Evolutionary conservation across 2,329 filamentous ascomycete species (phyloP).

Genomic region (Cladophialophora exuberans): DNA sequence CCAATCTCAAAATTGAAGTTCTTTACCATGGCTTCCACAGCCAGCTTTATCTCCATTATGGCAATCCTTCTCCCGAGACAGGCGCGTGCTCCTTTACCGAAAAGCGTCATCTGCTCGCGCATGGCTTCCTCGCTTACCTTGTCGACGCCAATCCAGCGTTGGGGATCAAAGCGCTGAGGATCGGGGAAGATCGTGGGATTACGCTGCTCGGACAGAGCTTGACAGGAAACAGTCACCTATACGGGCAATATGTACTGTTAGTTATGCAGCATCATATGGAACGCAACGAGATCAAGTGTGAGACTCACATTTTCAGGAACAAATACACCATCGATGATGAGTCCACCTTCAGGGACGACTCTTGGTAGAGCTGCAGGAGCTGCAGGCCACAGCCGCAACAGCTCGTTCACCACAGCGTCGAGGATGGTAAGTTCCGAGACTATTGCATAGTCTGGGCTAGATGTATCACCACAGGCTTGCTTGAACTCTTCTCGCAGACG

Average conservation of each 20-base stretch:
- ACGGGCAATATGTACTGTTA: conserved; percentile 31
- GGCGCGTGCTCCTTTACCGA: conserved; percentile 20
- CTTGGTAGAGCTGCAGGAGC: conserved; percentile 46
- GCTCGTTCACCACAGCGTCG: conserved; percentile 48
- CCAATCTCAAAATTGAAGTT: conserved; percentile 16
- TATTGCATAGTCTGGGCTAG: not conserved
- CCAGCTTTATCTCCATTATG: conserved; percentile 27
- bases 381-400: conserved; percentile 47
- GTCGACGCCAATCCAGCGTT: conserved; percentile 43
- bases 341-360: conserved; percentile 43
- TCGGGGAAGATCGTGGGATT: conserved; percentile 52
- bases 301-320: conserved; percentile 33
- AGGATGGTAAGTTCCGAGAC: not conserved
- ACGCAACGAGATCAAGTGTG: conserved; percentile 14
- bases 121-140: conserved; percentile 7
- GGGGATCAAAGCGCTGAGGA: conserved; percentile 50
- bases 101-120: conserved; percentile 25
- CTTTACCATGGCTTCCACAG: conserved; percentile 15
- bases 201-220: conserved; percentile 55
- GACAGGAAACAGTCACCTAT: conserved; percentile 47
- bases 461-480: not conserved
- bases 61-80: conserved; percentile 24
- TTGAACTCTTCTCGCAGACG: conserved; percentile 39
- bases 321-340: conserved; percentile 39
- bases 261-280: conserved; percentile 45